Evolutionary conservation across 2,329 filamentous ascomycete genomes (phyloP).

Genomic region (Pyrenochaeta sp.): DNA sequence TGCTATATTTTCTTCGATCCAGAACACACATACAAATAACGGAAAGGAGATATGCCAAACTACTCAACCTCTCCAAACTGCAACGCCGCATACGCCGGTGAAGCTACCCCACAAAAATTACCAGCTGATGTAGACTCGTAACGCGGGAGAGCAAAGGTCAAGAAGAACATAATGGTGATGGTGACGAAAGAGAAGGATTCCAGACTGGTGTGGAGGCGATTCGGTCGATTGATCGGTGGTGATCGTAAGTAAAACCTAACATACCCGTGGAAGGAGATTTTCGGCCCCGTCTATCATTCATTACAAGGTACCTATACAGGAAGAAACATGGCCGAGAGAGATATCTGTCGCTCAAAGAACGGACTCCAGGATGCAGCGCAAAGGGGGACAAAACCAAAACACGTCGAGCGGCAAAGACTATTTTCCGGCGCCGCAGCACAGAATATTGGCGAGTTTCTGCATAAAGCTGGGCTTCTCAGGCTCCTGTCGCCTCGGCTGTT

Average conservation of each 20-base stretch:
- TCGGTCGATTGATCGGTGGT: conserved; percentile 27
- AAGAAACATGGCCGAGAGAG: conserved; percentile 40
- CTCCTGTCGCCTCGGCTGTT: conserved; percentile 67
- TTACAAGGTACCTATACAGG: conserved; percentile 54
- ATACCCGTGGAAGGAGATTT: conserved; percentile 44
- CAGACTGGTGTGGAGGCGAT: conserved; percentile 34
- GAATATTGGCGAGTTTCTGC: conserved; percentile 90
- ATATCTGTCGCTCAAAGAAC: conserved; percentile 44
- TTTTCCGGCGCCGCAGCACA: conserved; percentile 75
- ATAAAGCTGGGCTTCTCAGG: conserved; percentile 75
- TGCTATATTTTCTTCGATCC: conserved; percentile 40
- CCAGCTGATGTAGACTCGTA: conserved; percentile 8
- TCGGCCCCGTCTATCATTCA: conserved; percentile 51
- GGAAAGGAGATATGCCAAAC: conserved; percentile 34
- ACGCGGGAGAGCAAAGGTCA: conserved; percentile 29
- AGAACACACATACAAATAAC: conserved; percentile 32
- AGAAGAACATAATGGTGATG: conserved; percentile 28
- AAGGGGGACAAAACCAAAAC: conserved; percentile 29
- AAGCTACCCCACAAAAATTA: conserved; percentile 31
- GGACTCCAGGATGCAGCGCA: conserved; percentile 47
- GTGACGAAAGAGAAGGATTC: conserved; percentile 34
- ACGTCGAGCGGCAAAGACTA: conserved; percentile 29
- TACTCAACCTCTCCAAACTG: conserved; percentile 26
- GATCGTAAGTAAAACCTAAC: conserved; percentile 46
- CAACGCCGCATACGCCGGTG: conserved; percentile 40